A percentile compares a stretch with the other conserved stretches of the same genome.
phyloP scores from a whole-genome alignment of 2,329 filamentous ascomycete species.

The Aspergillus novoparasiticus region DNA sequence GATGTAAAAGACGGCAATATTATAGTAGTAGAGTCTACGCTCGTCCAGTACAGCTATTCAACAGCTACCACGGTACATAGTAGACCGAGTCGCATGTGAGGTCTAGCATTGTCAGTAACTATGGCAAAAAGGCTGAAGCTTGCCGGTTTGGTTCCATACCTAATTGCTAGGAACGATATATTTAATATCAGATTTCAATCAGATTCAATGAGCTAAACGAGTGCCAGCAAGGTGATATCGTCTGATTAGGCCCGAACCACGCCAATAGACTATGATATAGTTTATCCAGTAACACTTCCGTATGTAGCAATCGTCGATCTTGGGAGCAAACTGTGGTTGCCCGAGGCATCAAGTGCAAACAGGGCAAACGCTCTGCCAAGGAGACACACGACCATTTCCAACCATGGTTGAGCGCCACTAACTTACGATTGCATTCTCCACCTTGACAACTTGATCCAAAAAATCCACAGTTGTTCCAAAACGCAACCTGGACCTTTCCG shows the following conservation, averaged over 20 bases:
- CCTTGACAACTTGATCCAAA: background rate
- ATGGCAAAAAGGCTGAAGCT: background rate
- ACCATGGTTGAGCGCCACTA: background rate
- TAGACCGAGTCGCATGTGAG: background rate
- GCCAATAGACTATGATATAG: background rate
- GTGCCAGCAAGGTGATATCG: background rate
- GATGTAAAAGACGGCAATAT: background rate
- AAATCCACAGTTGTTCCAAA: background rate
- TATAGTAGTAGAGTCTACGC: background rate
- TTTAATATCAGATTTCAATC: background rate
- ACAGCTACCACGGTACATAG: background rate
- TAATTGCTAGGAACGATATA: background rate
- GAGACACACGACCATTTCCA: background rate
- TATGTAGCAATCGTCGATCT: background rate
- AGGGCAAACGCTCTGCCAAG: background rate
- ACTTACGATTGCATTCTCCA: background rate
- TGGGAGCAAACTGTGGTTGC: background rate
- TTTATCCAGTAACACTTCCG: background rate
- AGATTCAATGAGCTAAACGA: background rate
- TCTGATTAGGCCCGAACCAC: background rate
- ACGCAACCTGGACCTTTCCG: background rate
- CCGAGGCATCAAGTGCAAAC: constrained; percentile 1
- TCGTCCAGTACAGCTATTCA: background rate
- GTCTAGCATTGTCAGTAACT: background rate
- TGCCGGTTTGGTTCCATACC: background rate